Base-by-base conservation (phyloP, 2,329 filamentous ascomycete species). In the Aureobasidium leucospermi region DNA sequence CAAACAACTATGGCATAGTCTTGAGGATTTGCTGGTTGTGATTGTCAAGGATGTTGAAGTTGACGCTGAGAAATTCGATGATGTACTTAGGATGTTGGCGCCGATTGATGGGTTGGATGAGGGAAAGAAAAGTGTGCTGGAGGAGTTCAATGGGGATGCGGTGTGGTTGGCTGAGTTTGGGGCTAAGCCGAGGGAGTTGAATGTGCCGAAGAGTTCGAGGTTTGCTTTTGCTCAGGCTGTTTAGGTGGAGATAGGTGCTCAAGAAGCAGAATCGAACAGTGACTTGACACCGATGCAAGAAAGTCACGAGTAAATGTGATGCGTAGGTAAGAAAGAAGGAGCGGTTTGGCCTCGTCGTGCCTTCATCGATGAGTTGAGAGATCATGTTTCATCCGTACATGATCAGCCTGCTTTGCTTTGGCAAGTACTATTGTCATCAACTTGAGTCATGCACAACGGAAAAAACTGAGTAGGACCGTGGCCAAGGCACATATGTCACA, bases 31-130 rank as follows among this genome's bases (percentile, higher is more conserved):
- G 39, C 70, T 94, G 16, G 78, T 80, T 31, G 75, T 79, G 1
- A 74, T 91, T n/a, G 79, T 86, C 3, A 75, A 77, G 19, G 77
- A 84, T 67, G 86, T 91, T 7, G 75, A 76, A 6, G 68, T 92
- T n/a, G 79, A 85, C 6, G 86, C 89, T 31, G 81, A 81, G 46
- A 79, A 85, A 63, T 89, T 91, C 69, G 89, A 92, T 64, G 81
- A 90, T 57, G 80, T 89, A 11, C 69, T 93, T 45, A 80, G 81
- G 6, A 72, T 92, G 56, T 70, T 94, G 52, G 70, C 70, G 46
- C 70, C 71, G 2, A 65, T 73, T 10, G 63, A 65, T 10, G 65
- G 67, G 6, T 72, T 69, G 36, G 74, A 78, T 31, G 58, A 67
- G 1, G 75, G 81, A 49, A 79, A 86, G 10, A 79, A 77, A 49